Percentiles rank a stretch among this genome's conserved stretches.
phyloP scores from a whole-genome alignment of 2,329 filamentous ascomycete species.

The Xenosphaeropsis pyriputrescens region DNA sequence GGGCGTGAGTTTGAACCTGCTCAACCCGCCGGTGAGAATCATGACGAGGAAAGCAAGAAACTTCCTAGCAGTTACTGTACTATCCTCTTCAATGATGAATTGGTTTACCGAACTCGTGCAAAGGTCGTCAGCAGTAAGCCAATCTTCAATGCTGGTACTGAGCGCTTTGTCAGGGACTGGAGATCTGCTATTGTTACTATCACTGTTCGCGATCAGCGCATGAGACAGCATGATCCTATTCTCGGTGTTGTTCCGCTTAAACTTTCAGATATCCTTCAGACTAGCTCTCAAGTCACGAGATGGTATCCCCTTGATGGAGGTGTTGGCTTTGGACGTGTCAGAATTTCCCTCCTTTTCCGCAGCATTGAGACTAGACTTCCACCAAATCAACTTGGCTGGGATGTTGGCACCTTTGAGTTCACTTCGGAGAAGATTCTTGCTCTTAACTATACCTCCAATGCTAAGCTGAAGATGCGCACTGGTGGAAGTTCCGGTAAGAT shows the following conservation, averaged over 20 bases:
- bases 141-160: constrained; percentile 93
- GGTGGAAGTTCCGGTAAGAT: constrained; percentile 69
- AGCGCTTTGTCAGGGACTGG: constrained; percentile 90
- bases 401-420: constrained; percentile 91
- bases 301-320: constrained; percentile 98
- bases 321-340: constrained; percentile 78
- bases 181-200: constrained; percentile 74
- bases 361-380: constrained; percentile 77
- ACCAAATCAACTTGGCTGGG: constrained; percentile 79
- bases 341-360: constrained; percentile 80
- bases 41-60: constrained; percentile 65
- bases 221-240: constrained; percentile 88
- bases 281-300: constrained; percentile 63
- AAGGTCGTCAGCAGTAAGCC: constrained; percentile 91
- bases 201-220: constrained; percentile 74
- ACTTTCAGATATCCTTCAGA: constrained; percentile 76
- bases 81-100: constrained; percentile 74
- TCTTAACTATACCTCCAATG: constrained; percentile 40
- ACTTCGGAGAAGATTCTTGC: constrained; percentile 54
- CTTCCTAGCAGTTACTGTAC: constrained; percentile 91
- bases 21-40: constrained; percentile 69
- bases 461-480: constrained; percentile 70
- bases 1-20: constrained; percentile 83
- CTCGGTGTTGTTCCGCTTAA: constrained; percentile 84
- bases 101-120: constrained; percentile 84